A percentile compares a stretch with the other conserved stretches of the same genome.
phyloP scores from a whole-genome alignment of 2,329 filamentous ascomycete genomes.

The Diaporthe sp. region DNA sequence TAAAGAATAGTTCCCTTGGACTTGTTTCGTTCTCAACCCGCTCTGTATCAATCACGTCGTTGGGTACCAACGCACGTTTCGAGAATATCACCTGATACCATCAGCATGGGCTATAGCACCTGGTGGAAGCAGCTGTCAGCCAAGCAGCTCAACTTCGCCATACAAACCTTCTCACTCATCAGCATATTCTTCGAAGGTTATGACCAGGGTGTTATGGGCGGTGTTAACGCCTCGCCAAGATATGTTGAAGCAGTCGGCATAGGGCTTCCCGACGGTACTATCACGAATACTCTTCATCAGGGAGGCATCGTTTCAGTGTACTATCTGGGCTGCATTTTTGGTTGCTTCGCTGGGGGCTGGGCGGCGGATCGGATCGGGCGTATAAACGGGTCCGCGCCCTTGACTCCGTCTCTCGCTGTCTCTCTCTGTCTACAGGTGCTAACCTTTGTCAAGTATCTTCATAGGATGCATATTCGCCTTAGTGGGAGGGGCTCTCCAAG shows the following conservation, averaged over 20 bases:
- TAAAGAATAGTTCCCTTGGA: background rate
- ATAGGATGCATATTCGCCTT: constrained; percentile 38
- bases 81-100: constrained; percentile 3
- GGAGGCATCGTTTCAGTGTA: constrained; percentile 64
- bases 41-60: background rate
- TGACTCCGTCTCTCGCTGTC: background rate
- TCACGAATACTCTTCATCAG: constrained; percentile 59
- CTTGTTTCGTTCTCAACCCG: background rate
- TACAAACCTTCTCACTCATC: constrained; percentile 44
- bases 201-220: constrained; percentile 65
- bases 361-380: background rate
- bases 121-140: constrained; percentile 55
- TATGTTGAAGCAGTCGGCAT: constrained; percentile 57
- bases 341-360: constrained; percentile 51
- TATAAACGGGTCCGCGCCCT: background rate
- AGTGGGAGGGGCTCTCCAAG: constrained; percentile 59
- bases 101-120: constrained; percentile 50
- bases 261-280: constrained; percentile 53
- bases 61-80: background rate
- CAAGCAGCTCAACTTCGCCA: constrained; percentile 51
- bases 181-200: constrained; percentile 57
- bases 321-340: constrained; percentile 61
- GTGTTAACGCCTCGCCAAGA: constrained; percentile 55
- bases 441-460: background rate
- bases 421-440: background rate